Evolutionary conservation across 805 yeast species (phyloP).

Genomic region (Candida montana): DNA sequence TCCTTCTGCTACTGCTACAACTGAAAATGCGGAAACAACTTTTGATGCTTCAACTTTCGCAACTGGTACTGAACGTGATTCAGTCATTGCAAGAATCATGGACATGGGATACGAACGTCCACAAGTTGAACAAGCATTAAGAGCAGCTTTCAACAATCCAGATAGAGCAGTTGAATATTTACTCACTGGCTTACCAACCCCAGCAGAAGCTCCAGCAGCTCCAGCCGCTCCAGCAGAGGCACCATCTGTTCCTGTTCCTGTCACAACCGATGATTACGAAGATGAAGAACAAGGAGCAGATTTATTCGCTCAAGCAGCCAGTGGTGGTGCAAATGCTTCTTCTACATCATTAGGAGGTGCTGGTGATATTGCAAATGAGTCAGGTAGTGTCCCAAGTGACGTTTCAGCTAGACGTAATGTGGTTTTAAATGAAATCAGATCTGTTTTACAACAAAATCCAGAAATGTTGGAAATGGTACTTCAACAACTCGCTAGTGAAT

Average conservation of each 20-base stretch:
- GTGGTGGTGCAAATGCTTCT: slow-evolving; percentile 20
- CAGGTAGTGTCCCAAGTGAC: slow-evolving; percentile 5
- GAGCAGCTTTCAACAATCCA: slow-evolving; percentile 96
- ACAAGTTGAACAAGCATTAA: slow-evolving; percentile 83
- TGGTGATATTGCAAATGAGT: slow-evolving; percentile 20
- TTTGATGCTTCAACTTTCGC: slow-evolving; percentile 54
- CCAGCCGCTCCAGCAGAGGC: slow-evolving; percentile 19
- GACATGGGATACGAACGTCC: slow-evolving; percentile 94
- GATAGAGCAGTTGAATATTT: slow-evolving; percentile 97
- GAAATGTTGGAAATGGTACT: slow-evolving; percentile 80
- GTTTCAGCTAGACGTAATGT: slow-evolving; percentile 12
- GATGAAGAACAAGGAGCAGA: slow-evolving; percentile 9
- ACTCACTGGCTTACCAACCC: slow-evolving; percentile 78
- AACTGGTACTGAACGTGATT: slow-evolving; percentile 71
- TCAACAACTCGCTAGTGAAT: slow-evolving; percentile 72
- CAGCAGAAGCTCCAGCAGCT: slow-evolving; percentile 22
- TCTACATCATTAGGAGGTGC: slow-evolving; percentile 26
- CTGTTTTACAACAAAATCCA: slow-evolving; percentile 78
- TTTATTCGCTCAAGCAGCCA: slow-evolving; percentile 40
- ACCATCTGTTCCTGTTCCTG: slow-evolving; percentile 29
- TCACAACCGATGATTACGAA: slow-evolving; percentile 19
- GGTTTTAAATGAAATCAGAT: slow-evolving; percentile 52
- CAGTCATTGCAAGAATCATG: slow-evolving; percentile 75
- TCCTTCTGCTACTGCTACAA: slow-evolving; percentile 22
- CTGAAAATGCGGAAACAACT: slow-evolving; percentile 21